These are phyloP conservation scores for Aspergillus sp. DNA, from an alignment of 2,329 filamentous ascomycete species.

Conservation along the genomic window DNA sequence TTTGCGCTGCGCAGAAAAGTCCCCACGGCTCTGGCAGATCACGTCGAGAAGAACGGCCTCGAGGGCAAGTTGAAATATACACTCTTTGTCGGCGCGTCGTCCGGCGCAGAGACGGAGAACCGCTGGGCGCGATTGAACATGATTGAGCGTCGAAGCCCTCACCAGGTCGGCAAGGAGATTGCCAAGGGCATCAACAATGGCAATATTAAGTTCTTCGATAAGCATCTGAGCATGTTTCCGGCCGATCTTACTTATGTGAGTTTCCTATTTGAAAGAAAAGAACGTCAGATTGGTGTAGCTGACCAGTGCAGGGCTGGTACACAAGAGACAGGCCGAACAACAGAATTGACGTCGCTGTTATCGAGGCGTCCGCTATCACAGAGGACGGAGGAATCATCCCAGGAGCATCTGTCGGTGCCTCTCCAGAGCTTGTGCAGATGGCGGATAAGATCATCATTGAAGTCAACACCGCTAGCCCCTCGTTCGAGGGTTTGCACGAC, in stretches of 20 bases:
- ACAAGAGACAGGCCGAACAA: conserved; percentile 77
- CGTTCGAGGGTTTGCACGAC: conserved; percentile 86
- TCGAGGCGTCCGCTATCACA: conserved; percentile 85
- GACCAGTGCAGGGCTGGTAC: conserved; percentile 68
- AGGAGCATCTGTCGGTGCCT: conserved; percentile 82
- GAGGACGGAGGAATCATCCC: conserved; percentile 88
- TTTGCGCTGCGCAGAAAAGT: conserved; percentile 64
- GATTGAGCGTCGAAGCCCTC: conserved; percentile 82
- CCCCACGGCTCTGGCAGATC: conserved; percentile 80
- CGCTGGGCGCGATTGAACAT: conserved; percentile 88
- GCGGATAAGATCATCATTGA: conserved; percentile 92
- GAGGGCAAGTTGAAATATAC: conserved; percentile 85
- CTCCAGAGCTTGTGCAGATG: conserved; percentile 85
- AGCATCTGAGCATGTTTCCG: conserved; percentile 92
- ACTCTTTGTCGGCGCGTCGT: conserved; percentile 87
- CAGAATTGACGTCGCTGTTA: conserved; percentile 79
- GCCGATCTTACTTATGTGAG: conserved; percentile 78
- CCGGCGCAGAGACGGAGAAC: conserved; percentile 87
- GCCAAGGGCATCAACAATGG: conserved; percentile 89
- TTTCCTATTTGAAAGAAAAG: conserved; percentile 4
- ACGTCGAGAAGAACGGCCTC: conserved; percentile 84
- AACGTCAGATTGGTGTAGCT: conserved; percentile 7
- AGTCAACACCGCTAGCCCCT: conserved; percentile 84
- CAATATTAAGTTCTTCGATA: conserved; percentile 89
- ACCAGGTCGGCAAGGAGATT: conserved; percentile 90